Evolutionary conservation across 441 rosid genomes (phyloP), one percentile per base, ranked within the genome.

Genomic region (Francoa sonchifolia): DNA sequence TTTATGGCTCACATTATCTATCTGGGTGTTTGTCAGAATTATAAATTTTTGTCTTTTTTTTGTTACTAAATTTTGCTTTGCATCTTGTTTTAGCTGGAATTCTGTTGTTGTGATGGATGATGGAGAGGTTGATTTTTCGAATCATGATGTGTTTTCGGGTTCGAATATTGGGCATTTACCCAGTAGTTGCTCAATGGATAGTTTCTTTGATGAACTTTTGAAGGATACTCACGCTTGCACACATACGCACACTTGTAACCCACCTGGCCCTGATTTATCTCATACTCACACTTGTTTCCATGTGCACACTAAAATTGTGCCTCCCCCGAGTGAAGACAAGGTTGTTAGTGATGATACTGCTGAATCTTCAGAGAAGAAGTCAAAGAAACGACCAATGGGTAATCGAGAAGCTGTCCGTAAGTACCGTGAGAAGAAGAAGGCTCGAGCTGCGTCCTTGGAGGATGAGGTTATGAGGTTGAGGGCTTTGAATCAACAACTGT

Each of bases 391-490:
- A 13, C 85, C 93, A 1, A 16, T 49, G 3, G 98, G 98, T 2
- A 90, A 90, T 42, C 55, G 75, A 37, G 98, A 85, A 61, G 98
- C 96, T 1, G 98, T 90, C 11, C 65, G 93, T 33, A 90, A 90
- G 77, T 85, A 90, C 51, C 74, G 98, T 43, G 96, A 90, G 69
- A 90, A 85, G 76, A 87, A 85, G 75, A 90, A 90, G 66, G 96
- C 95, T 12, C 75, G 80, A 31, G 67, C 90, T 5, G 96, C 95
- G 8, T 85, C 93, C 0, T 67, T 90, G 71, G 96, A 90, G 71
- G 96, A 82, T 20, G 98, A 90, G 62, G 93, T 86, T 19, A 40
- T 47, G 22, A 71, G 69, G 47, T 57, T 90, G 57, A 74, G 76
- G 67, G 64, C 83, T 5, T 8, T 86, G 61, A 90, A 90, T 60